Conservation (phyloP, 163 green algal genomes). For the Trebouxia gelatinosa region DNA sequence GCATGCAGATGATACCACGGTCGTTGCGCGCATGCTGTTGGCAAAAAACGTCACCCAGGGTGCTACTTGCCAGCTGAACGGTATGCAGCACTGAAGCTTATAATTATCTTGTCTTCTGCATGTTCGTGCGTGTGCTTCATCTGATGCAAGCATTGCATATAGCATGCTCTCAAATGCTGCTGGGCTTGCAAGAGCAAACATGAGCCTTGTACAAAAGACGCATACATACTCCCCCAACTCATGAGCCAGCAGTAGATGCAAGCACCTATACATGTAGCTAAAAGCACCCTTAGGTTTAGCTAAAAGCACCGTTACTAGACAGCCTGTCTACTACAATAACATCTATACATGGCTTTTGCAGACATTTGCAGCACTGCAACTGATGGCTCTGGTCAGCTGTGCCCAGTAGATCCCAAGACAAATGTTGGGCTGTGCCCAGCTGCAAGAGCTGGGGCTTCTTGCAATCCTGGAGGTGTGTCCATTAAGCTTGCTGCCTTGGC, state of each 20-base stretch:
- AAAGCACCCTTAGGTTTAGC: too few species aligned
- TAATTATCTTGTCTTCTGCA: not conserved
- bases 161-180: not conserved
- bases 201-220: not conserved
- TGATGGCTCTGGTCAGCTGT: not conserved
- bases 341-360: not conserved
- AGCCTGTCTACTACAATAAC: not conserved
- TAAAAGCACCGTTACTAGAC: not conserved
- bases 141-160: not conserved
- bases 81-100: not conserved
- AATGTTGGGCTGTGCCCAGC: not conserved
- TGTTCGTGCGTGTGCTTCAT: not conserved
- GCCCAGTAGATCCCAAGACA: not conserved
- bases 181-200: not conserved
- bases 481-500: not conserved
- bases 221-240: not conserved
- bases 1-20: not conserved
- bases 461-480: not conserved
- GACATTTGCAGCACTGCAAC: not conserved
- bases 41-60: not conserved
- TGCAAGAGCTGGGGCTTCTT: not conserved
- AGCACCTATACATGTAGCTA: too few species aligned
- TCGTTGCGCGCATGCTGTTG: not conserved
- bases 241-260: not conserved
- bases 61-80: not conserved